These are phyloP conservation scores for Rhizopus microsporus DNA, from an alignment of 371 early-diverging fungal species.

Conservation along the genomic window DNA sequence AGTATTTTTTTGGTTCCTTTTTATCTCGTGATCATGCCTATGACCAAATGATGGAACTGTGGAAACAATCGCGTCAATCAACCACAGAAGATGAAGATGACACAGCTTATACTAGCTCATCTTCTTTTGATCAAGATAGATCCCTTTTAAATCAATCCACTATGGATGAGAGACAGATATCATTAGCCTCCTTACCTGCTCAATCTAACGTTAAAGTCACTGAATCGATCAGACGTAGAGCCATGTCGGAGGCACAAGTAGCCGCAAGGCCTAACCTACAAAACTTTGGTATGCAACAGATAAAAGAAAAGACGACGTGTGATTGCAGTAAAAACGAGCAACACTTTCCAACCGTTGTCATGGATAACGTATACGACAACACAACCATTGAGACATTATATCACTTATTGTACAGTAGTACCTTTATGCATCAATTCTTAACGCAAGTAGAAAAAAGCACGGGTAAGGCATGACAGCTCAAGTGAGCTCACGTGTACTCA, in stretches of 20 bases:
- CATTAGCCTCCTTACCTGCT: slow-evolving; percentile 12
- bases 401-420: slow-evolving; percentile 43
- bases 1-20: slow-evolving; percentile 84
- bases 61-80: slow-evolving; percentile 32
- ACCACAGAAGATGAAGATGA: not conserved
- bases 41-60: slow-evolving; percentile 66
- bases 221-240: slow-evolving; percentile 9
- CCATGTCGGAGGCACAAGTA: slow-evolving; percentile 21
- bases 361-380: slow-evolving; percentile 46
- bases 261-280: slow-evolving; percentile 25
- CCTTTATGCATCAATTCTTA: slow-evolving; percentile 39
- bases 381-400: slow-evolving; percentile 51
- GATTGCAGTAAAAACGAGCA: slow-evolving; percentile 46
- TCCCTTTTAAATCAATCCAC: not conserved
- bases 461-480: slow-evolving; percentile 22
- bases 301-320: slow-evolving; percentile 32
- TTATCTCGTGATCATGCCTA: slow-evolving; percentile 79
- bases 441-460: slow-evolving; percentile 39
- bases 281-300: not conserved
- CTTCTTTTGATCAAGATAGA: slow-evolving; percentile 1
- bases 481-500: not conserved
- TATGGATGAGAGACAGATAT: slow-evolving; percentile 1
- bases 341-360: slow-evolving; percentile 49
- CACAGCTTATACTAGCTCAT: slow-evolving; percentile 11
- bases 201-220: not conserved